Evolutionary conservation across 768 basidiomycete species (phyloP).

Genomic region (Lactarius tabidus): DNA sequence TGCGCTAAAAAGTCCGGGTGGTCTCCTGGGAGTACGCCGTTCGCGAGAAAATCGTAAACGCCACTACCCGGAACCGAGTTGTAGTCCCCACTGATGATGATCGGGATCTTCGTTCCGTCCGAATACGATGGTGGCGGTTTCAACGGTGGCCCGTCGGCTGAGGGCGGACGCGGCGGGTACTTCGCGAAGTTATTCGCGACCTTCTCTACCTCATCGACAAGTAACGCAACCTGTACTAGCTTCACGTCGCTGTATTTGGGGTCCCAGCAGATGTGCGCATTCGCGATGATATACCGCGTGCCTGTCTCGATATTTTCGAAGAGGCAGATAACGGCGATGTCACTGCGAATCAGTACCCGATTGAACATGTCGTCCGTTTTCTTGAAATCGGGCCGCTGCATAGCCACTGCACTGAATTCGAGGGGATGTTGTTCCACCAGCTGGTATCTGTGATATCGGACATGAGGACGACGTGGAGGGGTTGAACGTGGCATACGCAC

Average conservation of each 20-base stretch:
- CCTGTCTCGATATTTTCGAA: constrained; percentile 87
- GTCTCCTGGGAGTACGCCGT: constrained; percentile 60
- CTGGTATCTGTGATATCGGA: constrained; percentile 57
- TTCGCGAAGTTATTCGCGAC: constrained; percentile 78
- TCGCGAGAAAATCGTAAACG: constrained; percentile 86
- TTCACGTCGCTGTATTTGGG: constrained; percentile 93
- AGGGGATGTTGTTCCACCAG: constrained; percentile 91
- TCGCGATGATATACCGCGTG: constrained; percentile 82
- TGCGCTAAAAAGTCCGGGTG: constrained; percentile 94
- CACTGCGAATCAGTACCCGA: constrained; percentile 90
- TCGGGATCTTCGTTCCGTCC: constrained; percentile 86
- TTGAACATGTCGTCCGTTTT: constrained; percentile 99
- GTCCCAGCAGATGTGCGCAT: constrained; percentile 93
- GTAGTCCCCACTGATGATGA: constrained; percentile 92
- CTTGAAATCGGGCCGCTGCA: constrained; percentile 91
- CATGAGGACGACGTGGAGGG: not conserved
- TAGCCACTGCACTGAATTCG: constrained; percentile 89
- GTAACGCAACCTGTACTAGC: constrained; percentile 89
- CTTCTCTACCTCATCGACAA: constrained; percentile 92
- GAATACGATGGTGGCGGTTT: constrained; percentile 65
- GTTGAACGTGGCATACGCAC: constrained; percentile 45
- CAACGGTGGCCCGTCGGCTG: constrained; percentile 36
- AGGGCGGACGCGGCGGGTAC: constrained; percentile 63
- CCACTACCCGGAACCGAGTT: constrained; percentile 86
- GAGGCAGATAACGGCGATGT: constrained; percentile 83